phyloP scores from a whole-genome alignment of 768 basidiomycete species.

The Paxillus rubicundulus region DNA sequence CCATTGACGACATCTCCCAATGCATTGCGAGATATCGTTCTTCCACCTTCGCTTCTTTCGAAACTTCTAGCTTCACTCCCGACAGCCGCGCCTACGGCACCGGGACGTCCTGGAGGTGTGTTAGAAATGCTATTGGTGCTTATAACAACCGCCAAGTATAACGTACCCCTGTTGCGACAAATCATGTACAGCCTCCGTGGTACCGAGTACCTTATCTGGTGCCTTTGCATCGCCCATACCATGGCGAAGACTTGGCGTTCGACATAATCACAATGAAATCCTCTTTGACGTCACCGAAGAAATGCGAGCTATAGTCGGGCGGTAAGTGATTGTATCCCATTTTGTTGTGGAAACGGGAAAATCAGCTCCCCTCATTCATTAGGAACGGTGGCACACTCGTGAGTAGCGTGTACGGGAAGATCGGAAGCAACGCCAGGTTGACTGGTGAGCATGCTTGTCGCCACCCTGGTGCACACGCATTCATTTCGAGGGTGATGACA shows the following conservation, averaged over 20 bases:
- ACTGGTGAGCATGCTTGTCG: constrained; percentile 52
- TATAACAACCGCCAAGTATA: neutral
- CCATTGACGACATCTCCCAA: constrained; percentile 90
- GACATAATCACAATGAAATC: constrained; percentile 87
- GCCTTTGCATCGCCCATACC: constrained; percentile 89
- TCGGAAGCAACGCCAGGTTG: constrained; percentile 74
- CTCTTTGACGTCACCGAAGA: constrained; percentile 90
- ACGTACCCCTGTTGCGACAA: no score
- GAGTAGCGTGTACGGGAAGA: constrained; percentile 69
- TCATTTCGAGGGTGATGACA: constrained; percentile 25
- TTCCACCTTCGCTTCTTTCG: constrained; percentile 83
- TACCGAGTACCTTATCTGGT: constrained; percentile 38
- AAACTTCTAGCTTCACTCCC: constrained; percentile 53
- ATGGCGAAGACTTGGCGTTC: constrained; percentile 84
- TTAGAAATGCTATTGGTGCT: neutral
- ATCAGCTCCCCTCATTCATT: neutral
- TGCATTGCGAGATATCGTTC: constrained; percentile 88
- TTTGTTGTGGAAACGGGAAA: neutral
- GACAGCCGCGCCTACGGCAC: constrained; percentile 21
- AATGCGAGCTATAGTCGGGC: constrained; percentile 48
- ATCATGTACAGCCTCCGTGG: constrained; percentile 21
- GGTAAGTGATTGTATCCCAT: constrained; percentile 16
- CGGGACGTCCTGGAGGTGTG: constrained; percentile 31
- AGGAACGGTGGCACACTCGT: constrained; percentile 70
- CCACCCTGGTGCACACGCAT: neutral